phyloP scores from a whole-genome alignment of 164 flowering plant genomes.

The Nymphaea thermarum region DNA sequence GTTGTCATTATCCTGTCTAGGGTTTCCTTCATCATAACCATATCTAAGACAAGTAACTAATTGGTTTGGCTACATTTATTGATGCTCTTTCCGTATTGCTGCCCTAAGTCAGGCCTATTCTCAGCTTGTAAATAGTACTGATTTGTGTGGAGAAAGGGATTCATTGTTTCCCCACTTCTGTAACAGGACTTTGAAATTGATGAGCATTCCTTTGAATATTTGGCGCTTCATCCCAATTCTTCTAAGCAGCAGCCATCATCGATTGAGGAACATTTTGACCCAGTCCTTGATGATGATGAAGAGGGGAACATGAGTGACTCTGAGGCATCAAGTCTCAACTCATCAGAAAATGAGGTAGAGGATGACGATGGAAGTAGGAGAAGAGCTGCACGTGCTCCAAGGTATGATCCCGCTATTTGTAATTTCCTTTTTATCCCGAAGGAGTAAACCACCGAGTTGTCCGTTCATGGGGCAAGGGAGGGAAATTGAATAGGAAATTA shows the following conservation, averaged over 20 bases:
- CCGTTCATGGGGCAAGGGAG: neutral
- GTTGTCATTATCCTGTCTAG: no score
- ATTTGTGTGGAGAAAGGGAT: no score
- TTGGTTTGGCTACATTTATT: no score
- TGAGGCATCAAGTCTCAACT: slow-evolving; percentile 32
- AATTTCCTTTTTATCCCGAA: neutral
- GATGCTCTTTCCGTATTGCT: no score
- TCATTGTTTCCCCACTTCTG: neutral
- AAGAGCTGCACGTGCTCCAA: slow-evolving; percentile 37
- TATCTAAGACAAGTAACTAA: no score
- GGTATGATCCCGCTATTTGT: slow-evolving; percentile 22
- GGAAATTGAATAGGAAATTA: neutral
- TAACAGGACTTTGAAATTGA: slow-evolving; percentile 71
- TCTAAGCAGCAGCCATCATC: slow-evolving; percentile 47
- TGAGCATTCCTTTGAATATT: slow-evolving; percentile 52
- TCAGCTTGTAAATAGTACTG: no score
- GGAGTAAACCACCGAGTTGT: neutral
- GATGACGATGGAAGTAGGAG: slow-evolving; percentile 12
- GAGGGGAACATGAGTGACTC: slow-evolving; percentile 36
- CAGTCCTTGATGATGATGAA: slow-evolving; percentile 40
- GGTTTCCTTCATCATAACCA: no score
- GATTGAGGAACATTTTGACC: slow-evolving; percentile 82
- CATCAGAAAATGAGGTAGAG: slow-evolving; percentile 40
- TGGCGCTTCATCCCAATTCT: slow-evolving; percentile 54
- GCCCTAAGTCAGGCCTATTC: no score